These are phyloP conservation scores for Verbena officinalis DNA, from an alignment of 257 asterid genomes.

Conservation along the genomic window DNA sequence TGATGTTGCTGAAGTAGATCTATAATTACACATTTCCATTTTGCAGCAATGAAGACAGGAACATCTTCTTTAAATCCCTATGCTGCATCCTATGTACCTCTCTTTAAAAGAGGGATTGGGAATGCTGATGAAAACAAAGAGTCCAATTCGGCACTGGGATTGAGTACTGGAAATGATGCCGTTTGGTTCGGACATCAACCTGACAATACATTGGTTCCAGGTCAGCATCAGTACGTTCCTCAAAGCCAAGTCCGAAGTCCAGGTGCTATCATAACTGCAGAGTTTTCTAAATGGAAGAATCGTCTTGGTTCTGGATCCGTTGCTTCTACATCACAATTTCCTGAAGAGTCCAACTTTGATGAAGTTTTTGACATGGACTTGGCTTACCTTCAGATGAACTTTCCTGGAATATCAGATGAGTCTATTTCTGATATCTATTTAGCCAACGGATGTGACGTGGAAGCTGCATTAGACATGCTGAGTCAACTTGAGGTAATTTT, in stretches of 20 bases:
- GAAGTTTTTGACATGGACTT: slow-evolving; percentile 68
- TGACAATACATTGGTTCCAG: slow-evolving; percentile 35
- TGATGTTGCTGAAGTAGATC: neutral
- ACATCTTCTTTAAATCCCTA: slow-evolving; percentile 72
- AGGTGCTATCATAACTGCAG: slow-evolving; percentile 37
- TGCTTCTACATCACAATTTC: slow-evolving; percentile 56
- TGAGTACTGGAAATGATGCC: slow-evolving; percentile 42
- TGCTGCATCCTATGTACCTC: slow-evolving; percentile 81
- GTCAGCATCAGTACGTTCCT: slow-evolving; percentile 30
- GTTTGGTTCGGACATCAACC: slow-evolving; percentile 46
- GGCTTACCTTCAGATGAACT: slow-evolving; percentile 65
- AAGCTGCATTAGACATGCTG: slow-evolving; percentile 77
- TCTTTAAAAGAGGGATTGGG: slow-evolving; percentile 57
- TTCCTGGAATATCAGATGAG: slow-evolving; percentile 78
- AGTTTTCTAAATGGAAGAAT: slow-evolving; percentile 41
- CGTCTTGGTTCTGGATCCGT: slow-evolving; percentile 38
- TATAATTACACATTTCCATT: slow-evolving; percentile 12
- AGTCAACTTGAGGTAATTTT: slow-evolving; percentile 72
- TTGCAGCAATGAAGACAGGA: slow-evolving; percentile 69
- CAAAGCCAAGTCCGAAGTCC: slow-evolving; percentile 32
- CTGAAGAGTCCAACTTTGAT: slow-evolving; percentile 42
- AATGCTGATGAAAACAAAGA: slow-evolving; percentile 39
- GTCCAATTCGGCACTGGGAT: slow-evolving; percentile 32
- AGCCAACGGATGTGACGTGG: slow-evolving; percentile 66
- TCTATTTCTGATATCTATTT: slow-evolving; percentile 70